Conservation (phyloP, 306 rosid species). For the Pyrus betulifolia region DNA sequence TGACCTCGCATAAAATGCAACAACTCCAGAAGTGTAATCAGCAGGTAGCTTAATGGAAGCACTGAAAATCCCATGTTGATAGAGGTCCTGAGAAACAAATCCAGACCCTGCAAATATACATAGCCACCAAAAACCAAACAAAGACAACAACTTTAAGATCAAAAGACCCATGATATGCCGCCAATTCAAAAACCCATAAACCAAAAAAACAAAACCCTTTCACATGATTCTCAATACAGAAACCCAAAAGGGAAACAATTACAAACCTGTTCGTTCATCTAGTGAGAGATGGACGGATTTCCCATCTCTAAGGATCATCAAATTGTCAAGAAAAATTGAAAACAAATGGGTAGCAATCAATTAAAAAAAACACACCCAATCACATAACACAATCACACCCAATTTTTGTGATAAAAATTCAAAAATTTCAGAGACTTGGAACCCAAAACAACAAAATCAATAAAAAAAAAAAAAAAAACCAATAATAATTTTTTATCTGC, state of each 20-base stretch:
- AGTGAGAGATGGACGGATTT: conserved; percentile 79
- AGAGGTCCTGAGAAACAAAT: conserved; percentile 84
- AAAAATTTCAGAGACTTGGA: no score
- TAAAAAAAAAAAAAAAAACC: no score
- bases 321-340: conserved; percentile 21
- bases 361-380: no score
- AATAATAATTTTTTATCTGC: no score
- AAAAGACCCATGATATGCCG: neutral
- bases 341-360: no score
- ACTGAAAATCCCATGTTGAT: conserved; percentile 80
- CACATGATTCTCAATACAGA: neutral
- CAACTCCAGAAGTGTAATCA: conserved; percentile 83
- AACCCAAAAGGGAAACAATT: neutral
- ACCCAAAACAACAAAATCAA: no score
- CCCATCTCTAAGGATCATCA: conserved; percentile 57
- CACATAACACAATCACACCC: no score
- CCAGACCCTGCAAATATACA: conserved; percentile 66
- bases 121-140: neutral
- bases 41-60: conserved; percentile 84
- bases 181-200: neutral
- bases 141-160: neutral
- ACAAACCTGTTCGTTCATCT: conserved; percentile 69
- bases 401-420: no score
- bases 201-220: neutral
- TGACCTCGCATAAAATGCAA: conserved; percentile 83